Base-by-base conservation (phyloP, 345 rosid species). In the Camelina neglecta region DNA sequence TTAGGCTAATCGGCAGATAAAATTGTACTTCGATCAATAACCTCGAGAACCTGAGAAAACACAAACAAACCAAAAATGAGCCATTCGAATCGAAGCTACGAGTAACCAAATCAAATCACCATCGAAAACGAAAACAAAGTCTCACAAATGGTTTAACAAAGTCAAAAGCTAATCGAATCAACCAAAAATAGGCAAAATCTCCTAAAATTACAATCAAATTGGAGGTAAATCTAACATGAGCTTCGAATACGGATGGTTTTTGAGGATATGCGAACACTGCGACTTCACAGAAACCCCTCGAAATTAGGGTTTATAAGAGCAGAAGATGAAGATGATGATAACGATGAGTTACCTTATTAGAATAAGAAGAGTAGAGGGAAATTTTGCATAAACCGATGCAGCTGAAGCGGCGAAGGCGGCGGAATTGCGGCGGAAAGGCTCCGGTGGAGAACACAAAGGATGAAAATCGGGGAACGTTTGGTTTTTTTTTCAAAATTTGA, bases 381-480 rank as follows among this genome's bases (percentile, higher is more conserved):
- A 24, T 26, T 18, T 20, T 42, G 26, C 70, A 76, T 31, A 33
- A 11, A 38, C 80, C 75, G 75, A 76, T 69, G 65, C 64, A 76
- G 69, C 33, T 69, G 62, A 8, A 61, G 70, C 70, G 75, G 74
- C 75, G 49, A 11, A 50, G 69, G 51, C 63, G 71, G 71, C 65
- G 65, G 41, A 3, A 18, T 33, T 36, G 63, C 71, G 75, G 76
- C 67, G 71, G 29, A 12, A 16, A 67, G 7, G 42, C 20, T 58
- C 65, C 56, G 51, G 26, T 77, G 71, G 62, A 71, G 72, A 50
- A 71, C 31, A 72, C n/a, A 48, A 59, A 59, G 31, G 75, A 70
- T 15, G 66, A 76, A 71, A 71, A 77, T 77, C 80, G 44, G 55
- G 75, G 72, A 77, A 70, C 75, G 67, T 77, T 71, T 77, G 80